These are phyloP conservation scores for Echinosophora koreensis DNA, from an alignment of 306 rosid genomes.

Conservation along the genomic window DNA sequence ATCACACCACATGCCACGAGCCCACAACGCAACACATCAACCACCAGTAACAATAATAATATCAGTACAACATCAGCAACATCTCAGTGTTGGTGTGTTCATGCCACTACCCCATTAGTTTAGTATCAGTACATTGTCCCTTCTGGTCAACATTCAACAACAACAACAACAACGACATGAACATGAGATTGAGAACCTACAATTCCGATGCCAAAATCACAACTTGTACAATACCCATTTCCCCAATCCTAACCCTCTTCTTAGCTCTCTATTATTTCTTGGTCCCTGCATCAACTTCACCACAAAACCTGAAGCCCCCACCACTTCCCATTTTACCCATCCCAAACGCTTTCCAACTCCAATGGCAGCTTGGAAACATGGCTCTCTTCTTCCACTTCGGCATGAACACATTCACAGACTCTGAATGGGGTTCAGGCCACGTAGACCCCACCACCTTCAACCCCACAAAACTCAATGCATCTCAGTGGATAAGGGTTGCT, in stretches of 20 bases:
- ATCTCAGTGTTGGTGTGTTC: not conserved
- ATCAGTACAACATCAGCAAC: no score
- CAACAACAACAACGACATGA: slow-evolving; percentile 11
- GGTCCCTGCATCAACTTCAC: slow-evolving; percentile 39
- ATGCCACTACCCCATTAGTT: not conserved
- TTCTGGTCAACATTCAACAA: not conserved
- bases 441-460: slow-evolving; percentile 69
- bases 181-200: not conserved
- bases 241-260: slow-evolving; percentile 34
- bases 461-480: slow-evolving; percentile 68
- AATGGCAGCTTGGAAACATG: slow-evolving; percentile 80
- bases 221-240: slow-evolving; percentile 40
- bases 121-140: no score
- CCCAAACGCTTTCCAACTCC: slow-evolving; percentile 79
- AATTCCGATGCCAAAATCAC: slow-evolving; percentile 33
- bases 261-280: slow-evolving; percentile 25
- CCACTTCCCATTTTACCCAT: slow-evolving; percentile 90
- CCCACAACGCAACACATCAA: no score
- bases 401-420: slow-evolving; percentile 78
- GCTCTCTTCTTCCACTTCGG: slow-evolving; percentile 94
- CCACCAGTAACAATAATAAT: no score
- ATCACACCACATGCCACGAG: no score
- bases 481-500: slow-evolving; percentile 86
- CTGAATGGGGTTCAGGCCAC: slow-evolving; percentile 88
- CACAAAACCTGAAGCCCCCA: slow-evolving; percentile 49